Evolutionary conservation across 2,329 filamentous ascomycete genomes (phyloP), one percentile per base, ranked within the genome.

Genomic region (Plectosphaerella plurivora): DNA sequence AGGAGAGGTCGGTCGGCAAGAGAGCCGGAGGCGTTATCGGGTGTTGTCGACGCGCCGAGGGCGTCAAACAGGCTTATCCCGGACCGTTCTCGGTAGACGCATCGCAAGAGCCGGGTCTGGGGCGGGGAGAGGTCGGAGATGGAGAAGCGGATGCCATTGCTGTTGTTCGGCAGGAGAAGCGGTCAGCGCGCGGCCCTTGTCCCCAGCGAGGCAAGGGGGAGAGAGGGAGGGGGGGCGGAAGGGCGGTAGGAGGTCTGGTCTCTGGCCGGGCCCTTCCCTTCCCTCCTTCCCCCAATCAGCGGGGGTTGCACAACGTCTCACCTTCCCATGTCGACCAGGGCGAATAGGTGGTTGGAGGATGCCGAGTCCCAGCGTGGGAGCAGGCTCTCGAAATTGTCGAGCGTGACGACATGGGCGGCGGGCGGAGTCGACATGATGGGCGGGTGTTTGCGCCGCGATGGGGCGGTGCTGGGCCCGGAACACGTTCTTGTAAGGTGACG

Each of bases 81-180:
- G 10, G 84, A 87, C 6, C 92, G 86, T 61, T 91, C 84, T 61
- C 88, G 83, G 69, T 90, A 95, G 52, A 96, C 62, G 24, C 88
- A 92, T 16, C 80, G 84, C 42, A 96, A 78, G 22, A 91, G 82
- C 22, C 91, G 87, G 22, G 88, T 78, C 39, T 76, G 82, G 4
- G 84, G 82, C 20, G 87, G 85, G 4, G 84, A 80, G n/a, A 95
- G 78, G 59, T 91, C 85, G 9, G 91, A 89, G 62, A 96, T 90
- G 45, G 90, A 93, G 75, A 96, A 96, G 51, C 92, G 89, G 62
- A 96, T 93, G 61, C 91, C 92, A 74, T 96, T 97, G 75, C 91
- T 90, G 20, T 25, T 25, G 18, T 4, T 8, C 6, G 4, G 24
- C 44, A 46, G 15, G 12, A 25, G 44, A 25, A 9, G 44, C 18